Percentiles rank a stretch among this genome's conserved stretches.
These are phyloP conservation scores for Omphalotus olearius DNA, from an alignment of 1,284 basidiomycete species.

Conservation along the genomic window DNA sequence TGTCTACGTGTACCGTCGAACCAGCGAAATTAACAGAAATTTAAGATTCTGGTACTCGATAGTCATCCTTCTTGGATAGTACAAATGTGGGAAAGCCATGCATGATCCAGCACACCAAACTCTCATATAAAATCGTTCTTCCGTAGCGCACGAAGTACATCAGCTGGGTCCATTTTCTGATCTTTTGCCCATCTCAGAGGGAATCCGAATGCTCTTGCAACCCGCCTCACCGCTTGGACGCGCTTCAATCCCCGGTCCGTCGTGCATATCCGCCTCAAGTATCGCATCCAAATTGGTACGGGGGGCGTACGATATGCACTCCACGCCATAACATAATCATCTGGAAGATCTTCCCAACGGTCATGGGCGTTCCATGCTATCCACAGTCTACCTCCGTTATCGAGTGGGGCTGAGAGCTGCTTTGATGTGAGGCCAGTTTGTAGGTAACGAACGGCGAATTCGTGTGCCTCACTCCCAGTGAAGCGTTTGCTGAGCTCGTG, in stretches of 20 bases:
- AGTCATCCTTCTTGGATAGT: too few species aligned
- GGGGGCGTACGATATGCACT: constrained; percentile 5
- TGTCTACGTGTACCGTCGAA: too few species aligned
- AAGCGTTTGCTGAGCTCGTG: constrained; percentile 10
- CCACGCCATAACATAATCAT: neutral
- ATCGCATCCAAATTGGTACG: constrained; percentile 6
- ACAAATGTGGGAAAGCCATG: too few species aligned
- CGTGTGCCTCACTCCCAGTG: constrained; percentile 5
- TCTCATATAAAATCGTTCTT: too few species aligned
- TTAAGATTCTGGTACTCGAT: too few species aligned
- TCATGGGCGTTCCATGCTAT: constrained; percentile 3
- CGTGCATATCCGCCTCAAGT: constrained; percentile 2
- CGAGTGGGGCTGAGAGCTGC: neutral
- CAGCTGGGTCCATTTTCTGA: too few species aligned
- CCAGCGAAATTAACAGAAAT: too few species aligned
- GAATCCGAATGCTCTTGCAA: neutral
- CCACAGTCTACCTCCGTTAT: neutral
- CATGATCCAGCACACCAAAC: too few species aligned
- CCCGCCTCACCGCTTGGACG: constrained; percentile 2
- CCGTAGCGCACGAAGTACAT: too few species aligned
- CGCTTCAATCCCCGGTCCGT: constrained; percentile 1
- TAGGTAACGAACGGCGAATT: constrained; percentile 5
- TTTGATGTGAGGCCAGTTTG: neutral
- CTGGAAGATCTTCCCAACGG: constrained; percentile 5
- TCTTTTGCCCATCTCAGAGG: too few species aligned